Evolutionary conservation across 371 early-diverging fungal genomes (phyloP).

Genomic region (Mortierella sp.): DNA sequence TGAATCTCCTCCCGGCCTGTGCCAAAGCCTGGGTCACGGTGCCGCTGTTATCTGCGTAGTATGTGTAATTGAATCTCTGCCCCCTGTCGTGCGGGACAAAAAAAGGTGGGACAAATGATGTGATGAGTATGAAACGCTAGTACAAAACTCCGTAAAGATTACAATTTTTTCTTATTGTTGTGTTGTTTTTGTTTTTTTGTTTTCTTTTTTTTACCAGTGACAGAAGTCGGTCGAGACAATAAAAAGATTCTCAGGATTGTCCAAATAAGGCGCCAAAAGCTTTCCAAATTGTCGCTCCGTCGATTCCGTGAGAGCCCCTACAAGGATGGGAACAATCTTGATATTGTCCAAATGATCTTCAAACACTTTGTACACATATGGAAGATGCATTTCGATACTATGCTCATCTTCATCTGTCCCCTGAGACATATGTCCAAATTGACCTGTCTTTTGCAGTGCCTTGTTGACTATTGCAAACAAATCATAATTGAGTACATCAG

Average conservation of each 20-base stretch:
- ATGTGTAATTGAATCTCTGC: constrained; percentile 75
- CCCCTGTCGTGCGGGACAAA: constrained; percentile 60
- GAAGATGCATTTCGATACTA: constrained; percentile 96
- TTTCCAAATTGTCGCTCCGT: constrained; percentile 77
- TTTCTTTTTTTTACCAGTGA: constrained; percentile 78
- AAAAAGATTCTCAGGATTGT: constrained; percentile 78
- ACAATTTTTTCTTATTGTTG: background rate
- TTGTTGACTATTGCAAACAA: constrained; percentile 61
- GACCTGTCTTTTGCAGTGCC: constrained; percentile 70
- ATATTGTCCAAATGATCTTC: constrained; percentile 54
- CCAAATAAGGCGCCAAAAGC: constrained; percentile 77
- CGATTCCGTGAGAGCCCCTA: constrained; percentile 74
- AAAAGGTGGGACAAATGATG: background rate
- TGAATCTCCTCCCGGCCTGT: constrained; percentile 13
- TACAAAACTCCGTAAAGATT: background rate
- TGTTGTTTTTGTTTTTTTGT: background rate
- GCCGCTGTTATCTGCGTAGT: constrained; percentile 60
- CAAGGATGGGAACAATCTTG: constrained; percentile 88
- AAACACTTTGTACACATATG: constrained; percentile 85
- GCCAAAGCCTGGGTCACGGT: constrained; percentile 36
- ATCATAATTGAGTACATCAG: background rate
- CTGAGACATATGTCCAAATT: constrained; percentile 74
- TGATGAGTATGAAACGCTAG: background rate
- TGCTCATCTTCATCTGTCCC: constrained; percentile 92
- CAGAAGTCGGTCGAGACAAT: constrained; percentile 96